Percentiles rank a stretch among this genome's conserved stretches.
Evolutionary conservation across 2,329 filamentous ascomycete species (phyloP).

Genomic region (Tympanopsis confertula): DNA sequence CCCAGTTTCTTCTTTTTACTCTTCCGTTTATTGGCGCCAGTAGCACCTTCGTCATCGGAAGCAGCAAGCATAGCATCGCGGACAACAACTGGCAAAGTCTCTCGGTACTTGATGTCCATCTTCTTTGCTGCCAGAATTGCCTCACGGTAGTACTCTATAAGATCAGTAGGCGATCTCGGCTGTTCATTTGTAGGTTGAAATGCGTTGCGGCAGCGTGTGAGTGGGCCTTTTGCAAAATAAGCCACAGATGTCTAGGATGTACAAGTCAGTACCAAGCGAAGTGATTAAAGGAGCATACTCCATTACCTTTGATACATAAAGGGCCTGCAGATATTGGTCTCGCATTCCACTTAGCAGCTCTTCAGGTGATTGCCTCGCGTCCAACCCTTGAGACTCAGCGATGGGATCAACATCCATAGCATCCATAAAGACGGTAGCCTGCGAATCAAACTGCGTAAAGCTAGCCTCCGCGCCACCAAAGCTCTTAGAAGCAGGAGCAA

Average conservation of each 20-base stretch:
- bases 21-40: constrained; percentile 16
- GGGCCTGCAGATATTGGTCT: constrained; percentile 25
- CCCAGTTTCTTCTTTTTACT: constrained; percentile 27
- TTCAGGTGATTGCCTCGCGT: constrained; percentile 15
- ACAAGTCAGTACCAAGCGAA: background rate
- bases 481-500: background rate
- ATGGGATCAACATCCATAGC: constrained; percentile 11
- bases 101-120: constrained; percentile 31
- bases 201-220: constrained; percentile 26
- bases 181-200: constrained; percentile 1
- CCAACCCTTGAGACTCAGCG: constrained; percentile 2
- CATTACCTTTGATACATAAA: constrained; percentile 27
- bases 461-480: background rate
- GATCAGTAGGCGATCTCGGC: background rate
- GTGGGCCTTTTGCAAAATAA: constrained; percentile 36
- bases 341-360: constrained; percentile 20
- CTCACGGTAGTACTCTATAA: constrained; percentile 20
- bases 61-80: constrained; percentile 19
- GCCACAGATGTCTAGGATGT: constrained; percentile 28
- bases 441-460: background rate
- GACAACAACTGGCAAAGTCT: constrained; percentile 25
- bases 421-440: background rate
- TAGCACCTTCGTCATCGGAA: constrained; percentile 20
- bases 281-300: background rate
- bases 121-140: constrained; percentile 28